Base-by-base conservation (phyloP, 306 rosid species). In the Vigna angularis region DNA sequence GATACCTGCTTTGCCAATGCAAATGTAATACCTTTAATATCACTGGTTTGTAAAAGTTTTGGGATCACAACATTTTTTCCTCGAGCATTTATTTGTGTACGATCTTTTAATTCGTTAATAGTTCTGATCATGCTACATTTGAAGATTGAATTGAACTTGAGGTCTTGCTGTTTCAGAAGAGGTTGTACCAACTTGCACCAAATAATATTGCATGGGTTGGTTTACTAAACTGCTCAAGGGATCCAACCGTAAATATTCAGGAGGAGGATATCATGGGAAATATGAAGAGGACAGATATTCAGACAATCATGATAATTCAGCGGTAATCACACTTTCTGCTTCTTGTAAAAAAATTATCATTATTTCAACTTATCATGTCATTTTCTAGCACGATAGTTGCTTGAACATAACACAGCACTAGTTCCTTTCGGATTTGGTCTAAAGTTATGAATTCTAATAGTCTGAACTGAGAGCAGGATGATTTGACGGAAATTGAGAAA, bases 211-310 rank as follows among this genome's bases (percentile, higher is more conserved):
- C 77, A 68, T 96, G 99, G 92, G 91, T 83, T 93, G 98, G 99
- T 85, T 93, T 81, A 89, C 92, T 72, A 93, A 96, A 78, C 55
- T 96, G 83, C 81, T 96, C 32, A 96, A 87, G 84, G 99, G 99
- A 70, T 84, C 97, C 55, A 82, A 82, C 82, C 85, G 77, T 81
- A 90, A 79, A 75, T 78, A 62, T 82, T 88, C 89, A 9, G 76
- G 87, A 24, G 89, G 91, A 53, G 81, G 47, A 22, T 78, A 88
- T 76, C 83, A 74, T 16, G 93, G 83, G 80, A 88, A 66, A 70
- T 81, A 87, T 89, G 86, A 75, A 58, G 85, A 83, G 3, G 94
- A 86, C 63, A 76, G 80, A 79, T 30, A 67, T 64, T 92, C 91
- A 72, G 83, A 70, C 17, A 79, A 66, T 66, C 86, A 85, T 67